phyloP scores from a whole-genome alignment of 2,329 filamentous ascomycete species.

The Colletotrichum cuscutae region DNA sequence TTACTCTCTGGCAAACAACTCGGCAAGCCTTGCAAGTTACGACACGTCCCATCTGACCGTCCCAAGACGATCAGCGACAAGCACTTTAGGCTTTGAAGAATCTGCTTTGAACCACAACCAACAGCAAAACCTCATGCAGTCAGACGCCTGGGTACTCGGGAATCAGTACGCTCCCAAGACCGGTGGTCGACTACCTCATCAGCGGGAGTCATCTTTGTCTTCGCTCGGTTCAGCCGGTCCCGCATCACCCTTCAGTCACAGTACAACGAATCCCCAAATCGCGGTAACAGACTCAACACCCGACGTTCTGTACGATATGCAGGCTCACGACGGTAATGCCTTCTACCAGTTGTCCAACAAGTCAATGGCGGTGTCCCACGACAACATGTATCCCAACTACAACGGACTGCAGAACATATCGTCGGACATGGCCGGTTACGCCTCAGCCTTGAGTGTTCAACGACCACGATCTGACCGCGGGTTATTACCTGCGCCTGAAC shows the following conservation, averaged over 20 bases:
- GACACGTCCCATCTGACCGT: background rate
- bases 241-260: slow-evolving; percentile 66
- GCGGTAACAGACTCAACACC: slow-evolving; percentile 60
- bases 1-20: slow-evolving; percentile 38
- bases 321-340: slow-evolving; percentile 50
- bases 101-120: slow-evolving; percentile 5
- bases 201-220: slow-evolving; percentile 70
- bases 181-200: slow-evolving; percentile 56
- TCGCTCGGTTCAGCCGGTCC: slow-evolving; percentile 70
- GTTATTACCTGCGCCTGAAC: slow-evolving; percentile 58
- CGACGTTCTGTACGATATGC: slow-evolving; percentile 58
- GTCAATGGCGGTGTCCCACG: slow-evolving; percentile 46
- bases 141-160: slow-evolving; percentile 52
- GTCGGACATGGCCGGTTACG: slow-evolving; percentile 51
- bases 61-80: slow-evolving; percentile 15
- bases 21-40: slow-evolving; percentile 22
- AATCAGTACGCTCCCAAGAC: slow-evolving; percentile 51
- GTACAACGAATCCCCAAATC: slow-evolving; percentile 67
- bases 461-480: slow-evolving; percentile 51
- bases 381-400: slow-evolving; percentile 54
- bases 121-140: slow-evolving; percentile 49
- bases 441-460: slow-evolving; percentile 50
- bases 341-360: slow-evolving; percentile 60
- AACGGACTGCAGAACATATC: slow-evolving; percentile 50
- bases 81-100: slow-evolving; percentile 11